A percentile compares a stretch with the other conserved stretches of the same genome.
These are phyloP conservation scores for Thermothielavioides terrestris DNA, from an alignment of 495 filamentous ascomycete genomes.

Conservation along the genomic window DNA sequence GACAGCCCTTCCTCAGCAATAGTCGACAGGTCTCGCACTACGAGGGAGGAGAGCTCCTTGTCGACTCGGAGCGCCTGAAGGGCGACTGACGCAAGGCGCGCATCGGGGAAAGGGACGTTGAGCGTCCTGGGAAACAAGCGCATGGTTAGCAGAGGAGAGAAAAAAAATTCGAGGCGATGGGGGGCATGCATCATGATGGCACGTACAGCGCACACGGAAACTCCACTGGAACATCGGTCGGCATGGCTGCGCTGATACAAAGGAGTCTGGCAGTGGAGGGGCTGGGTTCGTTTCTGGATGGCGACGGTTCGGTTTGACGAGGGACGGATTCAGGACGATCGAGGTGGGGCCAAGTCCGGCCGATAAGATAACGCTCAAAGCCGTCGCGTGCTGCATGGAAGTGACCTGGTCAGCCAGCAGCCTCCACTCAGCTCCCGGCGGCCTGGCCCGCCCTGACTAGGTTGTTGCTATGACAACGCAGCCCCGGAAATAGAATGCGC, in stretches of 20 bases:
- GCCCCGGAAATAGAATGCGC: neutral
- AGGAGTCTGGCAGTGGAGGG: neutral
- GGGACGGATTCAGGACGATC: neutral
- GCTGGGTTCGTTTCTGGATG: neutral
- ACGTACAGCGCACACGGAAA: conserved; percentile 14
- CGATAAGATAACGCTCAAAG: conserved; percentile 4
- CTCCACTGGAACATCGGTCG: neutral
- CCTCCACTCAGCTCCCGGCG: neutral
- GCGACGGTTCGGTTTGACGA: conserved; percentile 8
- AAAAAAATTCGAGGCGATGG: neutral
- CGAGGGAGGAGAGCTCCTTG: conserved; percentile 75
- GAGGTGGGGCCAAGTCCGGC: neutral
- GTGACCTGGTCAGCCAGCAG: neutral
- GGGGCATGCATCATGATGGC: conserved; percentile 9
- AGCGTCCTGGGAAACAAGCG: conserved; percentile 49
- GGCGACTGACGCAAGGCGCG: conserved; percentile 69
- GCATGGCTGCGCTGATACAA: conserved; percentile 7
- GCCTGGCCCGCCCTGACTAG: neutral
- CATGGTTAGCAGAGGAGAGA: conserved; percentile 5
- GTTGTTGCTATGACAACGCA: conserved; percentile 5
- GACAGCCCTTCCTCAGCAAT: conserved; percentile 19
- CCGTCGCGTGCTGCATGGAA: neutral
- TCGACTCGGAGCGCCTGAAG: conserved; percentile 74
- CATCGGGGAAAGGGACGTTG: conserved; percentile 72
- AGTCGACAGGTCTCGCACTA: conserved; percentile 57